These are phyloP conservation scores for Knufia petricola DNA, from an alignment of 2,329 filamentous ascomycete genomes.

Conservation along the genomic window DNA sequence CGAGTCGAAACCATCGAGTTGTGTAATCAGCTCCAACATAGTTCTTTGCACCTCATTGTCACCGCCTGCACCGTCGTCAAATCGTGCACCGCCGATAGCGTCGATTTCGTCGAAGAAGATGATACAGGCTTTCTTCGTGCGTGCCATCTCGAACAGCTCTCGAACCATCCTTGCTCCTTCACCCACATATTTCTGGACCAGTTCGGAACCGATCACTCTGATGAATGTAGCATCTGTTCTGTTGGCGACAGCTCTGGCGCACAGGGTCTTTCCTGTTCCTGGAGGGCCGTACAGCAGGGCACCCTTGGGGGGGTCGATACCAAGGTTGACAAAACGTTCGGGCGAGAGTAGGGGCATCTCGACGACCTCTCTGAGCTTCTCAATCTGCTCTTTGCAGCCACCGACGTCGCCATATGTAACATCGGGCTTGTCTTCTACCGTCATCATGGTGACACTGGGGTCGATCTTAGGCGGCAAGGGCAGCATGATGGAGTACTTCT, in stretches of 20 bases:
- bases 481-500: conserved; percentile 98
- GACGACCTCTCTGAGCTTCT: conserved; percentile 96
- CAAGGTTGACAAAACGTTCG: conserved; percentile 95
- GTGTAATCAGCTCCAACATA: conserved; percentile 95
- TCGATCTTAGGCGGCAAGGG: conserved; percentile 97
- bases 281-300: conserved; percentile 93
- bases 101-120: conserved; percentile 99
- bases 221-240: conserved; percentile 98
- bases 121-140: conserved; percentile 98
- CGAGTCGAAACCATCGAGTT: conserved; percentile 91
- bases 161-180: conserved; percentile 97
- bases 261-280: conserved; percentile 98
- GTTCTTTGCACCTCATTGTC: conserved; percentile 97
- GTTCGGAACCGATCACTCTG: conserved; percentile 90
- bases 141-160: conserved; percentile 97
- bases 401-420: conserved; percentile 98
- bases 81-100: conserved; percentile 87
- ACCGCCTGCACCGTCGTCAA: conserved; percentile 90
- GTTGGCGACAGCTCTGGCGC: conserved; percentile 93
- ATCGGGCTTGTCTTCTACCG: conserved; percentile 98
- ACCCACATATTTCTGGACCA: conserved; percentile 98
- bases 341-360: conserved; percentile 96
- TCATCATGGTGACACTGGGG: conserved; percentile 99
- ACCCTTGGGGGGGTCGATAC: conserved; percentile 96
- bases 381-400: conserved; percentile 98